These are phyloP conservation scores for Ceratocystis smalleyi DNA, from an alignment of 2,329 filamentous ascomycete genomes.

Conservation along the genomic window DNA sequence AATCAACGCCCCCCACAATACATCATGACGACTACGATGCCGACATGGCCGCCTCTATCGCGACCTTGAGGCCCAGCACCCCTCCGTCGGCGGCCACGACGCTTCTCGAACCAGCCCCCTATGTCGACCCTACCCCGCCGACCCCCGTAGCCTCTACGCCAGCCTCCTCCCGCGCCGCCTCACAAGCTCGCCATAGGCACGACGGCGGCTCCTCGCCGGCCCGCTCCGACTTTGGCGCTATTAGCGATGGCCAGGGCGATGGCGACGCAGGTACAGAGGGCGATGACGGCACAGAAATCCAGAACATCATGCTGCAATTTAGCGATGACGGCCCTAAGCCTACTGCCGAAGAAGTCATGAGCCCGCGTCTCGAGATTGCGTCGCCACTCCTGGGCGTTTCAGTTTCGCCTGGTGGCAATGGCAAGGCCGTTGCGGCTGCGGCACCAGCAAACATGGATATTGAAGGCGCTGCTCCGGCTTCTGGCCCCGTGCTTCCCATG, in stretches of 20 bases:
- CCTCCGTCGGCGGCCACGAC: slow-evolving; percentile 28
- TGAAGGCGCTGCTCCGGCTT: neutral
- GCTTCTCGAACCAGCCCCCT: slow-evolving; percentile 32
- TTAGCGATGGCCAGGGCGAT: slow-evolving; percentile 30
- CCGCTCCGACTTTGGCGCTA: slow-evolving; percentile 38
- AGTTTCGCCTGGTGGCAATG: slow-evolving; percentile 24
- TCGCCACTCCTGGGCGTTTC: slow-evolving; percentile 55
- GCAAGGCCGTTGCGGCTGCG: neutral
- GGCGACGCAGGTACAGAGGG: slow-evolving; percentile 43
- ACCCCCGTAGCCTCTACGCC: slow-evolving; percentile 41
- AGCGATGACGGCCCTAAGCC: slow-evolving; percentile 57
- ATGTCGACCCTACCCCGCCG: slow-evolving; percentile 43
- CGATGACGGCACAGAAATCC: slow-evolving; percentile 69
- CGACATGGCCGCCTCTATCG: slow-evolving; percentile 26
- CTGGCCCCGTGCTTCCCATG: slow-evolving; percentile 48
- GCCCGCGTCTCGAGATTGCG: slow-evolving; percentile 68
- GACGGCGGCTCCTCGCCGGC: slow-evolving; percentile 34
- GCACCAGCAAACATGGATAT: neutral
- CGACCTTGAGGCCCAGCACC: slow-evolving; percentile 34
- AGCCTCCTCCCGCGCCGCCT: slow-evolving; percentile 45
- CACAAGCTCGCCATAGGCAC: slow-evolving; percentile 28
- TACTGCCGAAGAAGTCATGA: slow-evolving; percentile 76
- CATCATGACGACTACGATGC: neutral
- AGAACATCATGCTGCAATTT: slow-evolving; percentile 96
- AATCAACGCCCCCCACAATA: neutral